These are phyloP conservation scores for Apiospora koreana DNA, from an alignment of 2,329 filamentous ascomycete species.

Conservation along the genomic window DNA sequence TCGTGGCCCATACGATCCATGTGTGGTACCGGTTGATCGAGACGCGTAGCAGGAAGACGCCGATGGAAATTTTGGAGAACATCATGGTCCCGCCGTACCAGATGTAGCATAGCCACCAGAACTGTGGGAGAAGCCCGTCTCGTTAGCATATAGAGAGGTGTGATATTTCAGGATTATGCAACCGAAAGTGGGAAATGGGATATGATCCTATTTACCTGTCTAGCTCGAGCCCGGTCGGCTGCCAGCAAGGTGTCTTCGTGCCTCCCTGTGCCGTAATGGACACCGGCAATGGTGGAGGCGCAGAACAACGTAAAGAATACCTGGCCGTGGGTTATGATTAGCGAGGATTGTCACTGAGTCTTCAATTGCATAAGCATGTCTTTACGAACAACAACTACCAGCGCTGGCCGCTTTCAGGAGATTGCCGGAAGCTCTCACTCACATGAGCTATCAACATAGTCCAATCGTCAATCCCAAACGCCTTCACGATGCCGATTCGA, in stretches of 20 bases:
- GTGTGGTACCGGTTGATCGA: conserved; percentile 14
- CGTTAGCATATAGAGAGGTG: neutral
- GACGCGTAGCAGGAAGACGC: conserved; percentile 16
- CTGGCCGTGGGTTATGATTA: neutral
- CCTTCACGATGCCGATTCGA: conserved; percentile 42
- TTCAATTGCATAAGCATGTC: neutral
- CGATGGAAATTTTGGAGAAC: conserved; percentile 16
- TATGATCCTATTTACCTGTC: neutral
- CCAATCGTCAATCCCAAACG: conserved; percentile 20
- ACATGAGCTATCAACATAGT: conserved; percentile 38
- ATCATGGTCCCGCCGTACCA: conserved; percentile 16
- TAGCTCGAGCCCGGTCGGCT: neutral
- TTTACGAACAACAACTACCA: too few relatives aligned
- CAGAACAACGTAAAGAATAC: conserved; percentile 8
- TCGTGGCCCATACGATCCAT: conserved; percentile 9
- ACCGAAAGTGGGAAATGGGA: too few relatives aligned
- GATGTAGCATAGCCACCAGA: conserved; percentile 13
- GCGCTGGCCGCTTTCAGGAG: too few relatives aligned
- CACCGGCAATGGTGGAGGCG: neutral
- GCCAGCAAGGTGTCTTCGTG: conserved; percentile 1
- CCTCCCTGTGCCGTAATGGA: conserved; percentile 13
- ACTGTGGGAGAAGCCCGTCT: neutral
- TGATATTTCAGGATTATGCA: too few relatives aligned
- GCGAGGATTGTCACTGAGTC: neutral
- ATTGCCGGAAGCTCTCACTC: conserved; percentile 10